Evolutionary conservation across 1,139 yeast genomes (phyloP).

Genomic region (Pichia sp.): DNA sequence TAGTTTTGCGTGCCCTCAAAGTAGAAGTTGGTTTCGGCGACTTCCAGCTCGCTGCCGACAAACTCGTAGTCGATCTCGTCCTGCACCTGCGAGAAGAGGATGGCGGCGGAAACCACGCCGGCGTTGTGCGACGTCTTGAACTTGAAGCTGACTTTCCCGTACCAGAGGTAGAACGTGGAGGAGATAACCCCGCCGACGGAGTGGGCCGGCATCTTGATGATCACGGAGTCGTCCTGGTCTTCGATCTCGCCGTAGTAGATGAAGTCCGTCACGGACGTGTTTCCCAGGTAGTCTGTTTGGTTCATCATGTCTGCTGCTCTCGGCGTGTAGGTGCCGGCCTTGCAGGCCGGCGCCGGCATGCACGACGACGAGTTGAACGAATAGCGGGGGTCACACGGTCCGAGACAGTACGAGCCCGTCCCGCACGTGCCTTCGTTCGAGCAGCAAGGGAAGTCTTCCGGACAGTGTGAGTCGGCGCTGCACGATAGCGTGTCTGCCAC

Average conservation of each 20-base stretch:
- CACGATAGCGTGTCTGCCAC: slow-evolving; percentile 36
- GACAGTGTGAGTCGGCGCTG: slow-evolving; percentile 52
- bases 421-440: slow-evolving; percentile 85
- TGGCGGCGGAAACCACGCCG: slow-evolving; percentile 87
- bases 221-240: slow-evolving; percentile 48
- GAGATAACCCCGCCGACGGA: slow-evolving; percentile 81
- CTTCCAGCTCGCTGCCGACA: slow-evolving; percentile 65
- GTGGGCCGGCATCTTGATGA: slow-evolving; percentile 74
- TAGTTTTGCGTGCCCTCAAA: slow-evolving; percentile 70
- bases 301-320: slow-evolving; percentile 33
- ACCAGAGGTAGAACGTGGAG: slow-evolving; percentile 79
- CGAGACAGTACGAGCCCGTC: slow-evolving; percentile 71
- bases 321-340: slow-evolving; percentile 33
- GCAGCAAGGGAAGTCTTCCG: slow-evolving; percentile 73
- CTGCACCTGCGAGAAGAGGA: slow-evolving; percentile 69
- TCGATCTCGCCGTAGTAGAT: slow-evolving; percentile 64
- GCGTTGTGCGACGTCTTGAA: slow-evolving; percentile 68
- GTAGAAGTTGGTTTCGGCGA: slow-evolving; percentile 74
- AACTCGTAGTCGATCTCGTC: slow-evolving; percentile 90
- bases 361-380: slow-evolving; percentile 64
- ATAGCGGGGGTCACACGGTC: slow-evolving; percentile 71
- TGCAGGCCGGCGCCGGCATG: slow-evolving; percentile 49
- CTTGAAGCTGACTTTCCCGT: slow-evolving; percentile 70
- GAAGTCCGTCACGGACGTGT: slow-evolving; percentile 66
- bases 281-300: slow-evolving; percentile 60